phyloP scores from a whole-genome alignment of 208 protist species.

The Acanthamoeba quina region DNA sequence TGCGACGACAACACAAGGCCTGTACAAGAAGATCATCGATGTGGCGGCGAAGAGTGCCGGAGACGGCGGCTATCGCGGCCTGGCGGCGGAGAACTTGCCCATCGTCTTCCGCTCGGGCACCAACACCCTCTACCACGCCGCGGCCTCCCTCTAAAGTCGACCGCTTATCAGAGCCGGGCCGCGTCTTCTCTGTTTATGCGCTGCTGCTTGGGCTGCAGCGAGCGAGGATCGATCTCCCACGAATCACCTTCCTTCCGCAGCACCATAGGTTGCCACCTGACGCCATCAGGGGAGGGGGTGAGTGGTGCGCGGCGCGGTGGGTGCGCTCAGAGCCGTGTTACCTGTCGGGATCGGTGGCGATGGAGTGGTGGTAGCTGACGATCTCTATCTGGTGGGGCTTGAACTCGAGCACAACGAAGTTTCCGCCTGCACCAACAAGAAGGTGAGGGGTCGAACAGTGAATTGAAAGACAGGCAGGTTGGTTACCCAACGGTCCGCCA shows the following conservation, averaged over 20 bases:
- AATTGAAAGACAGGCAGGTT: background rate
- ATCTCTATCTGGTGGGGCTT: background rate
- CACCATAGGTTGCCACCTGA: background rate
- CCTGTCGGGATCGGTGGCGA: background rate
- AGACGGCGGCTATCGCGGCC: background rate
- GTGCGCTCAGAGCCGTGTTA: background rate
- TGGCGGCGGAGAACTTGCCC: constrained; percentile 6
- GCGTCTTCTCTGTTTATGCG: too few relatives aligned
- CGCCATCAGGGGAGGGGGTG: background rate
- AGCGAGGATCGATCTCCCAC: background rate
- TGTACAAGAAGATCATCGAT: constrained; percentile 68
- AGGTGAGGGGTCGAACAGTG: background rate
- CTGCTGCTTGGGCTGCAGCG: background rate
- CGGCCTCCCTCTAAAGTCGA: constrained; percentile 1
- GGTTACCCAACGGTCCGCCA: background rate
- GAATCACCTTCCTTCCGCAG: background rate
- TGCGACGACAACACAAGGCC: background rate
- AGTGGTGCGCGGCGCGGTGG: background rate
- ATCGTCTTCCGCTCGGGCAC: constrained; percentile 31
- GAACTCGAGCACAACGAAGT: constrained; percentile 6
- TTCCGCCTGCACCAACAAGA: background rate
- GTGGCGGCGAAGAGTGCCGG: constrained; percentile 25
- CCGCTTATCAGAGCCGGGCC: background rate
- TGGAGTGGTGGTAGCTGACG: background rate
- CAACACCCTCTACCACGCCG: constrained; percentile 42